Base-by-base conservation (phyloP, 2,329 filamentous ascomycete genomes). In the Venturia effusa region DNA sequence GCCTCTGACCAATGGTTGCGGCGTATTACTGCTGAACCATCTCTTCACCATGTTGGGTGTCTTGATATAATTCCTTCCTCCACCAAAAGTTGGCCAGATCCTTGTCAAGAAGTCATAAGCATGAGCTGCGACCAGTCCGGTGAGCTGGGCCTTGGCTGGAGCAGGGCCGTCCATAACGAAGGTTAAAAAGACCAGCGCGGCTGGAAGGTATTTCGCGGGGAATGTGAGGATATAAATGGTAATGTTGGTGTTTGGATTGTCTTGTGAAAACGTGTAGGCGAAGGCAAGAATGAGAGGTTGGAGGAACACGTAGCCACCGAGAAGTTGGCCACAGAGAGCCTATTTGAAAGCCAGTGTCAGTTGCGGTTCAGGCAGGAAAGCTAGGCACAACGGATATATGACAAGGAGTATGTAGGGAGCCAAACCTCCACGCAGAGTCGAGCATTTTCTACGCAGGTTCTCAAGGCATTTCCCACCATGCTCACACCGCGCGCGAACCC, bases 21-120 rank as follows among this genome's bases (percentile, higher is more conserved):
- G 19, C 39, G 22, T 61, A n/a, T 32, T 19, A 30, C 63, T 54
- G 48, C 80, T 78, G 65, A 93, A 88, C 68, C 89, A 82, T 63
- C 82, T 81, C 65, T 84, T 85, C 65, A 97, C 76, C 68, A 92
- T 86, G 6, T 74, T 73, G 2, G 94, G 94, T 0, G 92, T 94
- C 17, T 81, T 79, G 41, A 97, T 80, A 60, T 88, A 81, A 71
- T 92, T 96, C 61, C 79, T 81, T 0, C 94, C 94, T 64, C 90
- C 89, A 39, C 92, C 93, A 72, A 94, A 94, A 64, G 89, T 85
- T 5, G 94, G 94, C 81, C 92, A 97, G 51, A 97, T 82, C 60
- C 90, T 84, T 1, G 89, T 91, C 61, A 97, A 75, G 72, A 97
- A 99, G 73, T 97, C 90, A 75, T 91, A 96, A 24, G 94, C 71